Conservation (phyloP, 2,329 filamentous ascomycete species). For the Venturia asperata region DNA sequence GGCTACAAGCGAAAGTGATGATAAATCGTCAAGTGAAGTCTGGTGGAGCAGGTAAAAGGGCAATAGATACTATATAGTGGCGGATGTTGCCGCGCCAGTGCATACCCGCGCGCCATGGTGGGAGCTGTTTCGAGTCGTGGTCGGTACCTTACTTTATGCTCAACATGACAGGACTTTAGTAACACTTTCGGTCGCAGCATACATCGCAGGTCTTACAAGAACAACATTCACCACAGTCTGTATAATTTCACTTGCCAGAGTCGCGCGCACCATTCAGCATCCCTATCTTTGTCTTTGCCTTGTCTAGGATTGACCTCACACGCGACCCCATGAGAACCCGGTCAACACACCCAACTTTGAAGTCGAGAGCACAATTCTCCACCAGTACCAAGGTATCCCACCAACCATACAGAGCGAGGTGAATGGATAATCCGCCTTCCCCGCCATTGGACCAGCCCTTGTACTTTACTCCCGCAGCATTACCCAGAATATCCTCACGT, state of each 20-base stretch:
- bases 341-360: neutral
- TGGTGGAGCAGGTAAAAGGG: neutral
- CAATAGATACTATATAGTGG: neutral
- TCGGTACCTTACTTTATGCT: neutral
- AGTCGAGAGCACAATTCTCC: neutral
- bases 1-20: neutral
- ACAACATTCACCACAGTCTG: neutral
- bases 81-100: neutral
- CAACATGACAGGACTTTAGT: neutral
- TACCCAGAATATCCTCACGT: conserved; percentile 9
- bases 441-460: neutral
- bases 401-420: neutral
- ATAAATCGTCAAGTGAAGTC: neutral
- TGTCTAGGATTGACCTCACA: neutral
- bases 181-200: neutral
- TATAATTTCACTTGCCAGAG: neutral
- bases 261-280: neutral
- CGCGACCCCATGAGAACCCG: neutral
- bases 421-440: neutral
- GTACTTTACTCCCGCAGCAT: neutral
- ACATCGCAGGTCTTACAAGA: neutral
- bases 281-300: neutral
- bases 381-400: neutral
- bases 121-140: neutral
- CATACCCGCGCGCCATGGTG: neutral